Percentiles rank a stretch among this genome's conserved stretches.
phyloP scores from a whole-genome alignment of 441 rosid genomes.

The Cnidoscolus chayamansa region DNA sequence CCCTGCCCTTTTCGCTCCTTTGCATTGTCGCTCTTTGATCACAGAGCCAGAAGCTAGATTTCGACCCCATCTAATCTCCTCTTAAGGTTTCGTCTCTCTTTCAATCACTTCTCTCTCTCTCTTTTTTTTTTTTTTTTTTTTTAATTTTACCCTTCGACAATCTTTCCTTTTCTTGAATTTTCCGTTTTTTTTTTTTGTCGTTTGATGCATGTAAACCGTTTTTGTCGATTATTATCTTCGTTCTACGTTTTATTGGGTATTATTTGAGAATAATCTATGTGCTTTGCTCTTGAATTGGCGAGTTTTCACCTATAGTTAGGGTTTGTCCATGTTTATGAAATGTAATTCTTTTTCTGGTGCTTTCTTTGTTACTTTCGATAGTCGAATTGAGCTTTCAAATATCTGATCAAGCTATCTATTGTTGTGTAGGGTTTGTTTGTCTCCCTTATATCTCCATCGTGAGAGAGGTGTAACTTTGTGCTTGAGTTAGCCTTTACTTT shows the following conservation, averaged over 20 bases:
- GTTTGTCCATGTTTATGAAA: background rate
- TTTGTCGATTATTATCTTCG: slow-evolving; percentile 3
- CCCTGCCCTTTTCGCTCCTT: background rate
- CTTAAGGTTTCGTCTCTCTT: background rate
- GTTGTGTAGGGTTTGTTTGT: too few species aligned
- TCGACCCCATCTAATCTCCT: background rate
- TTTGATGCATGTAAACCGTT: slow-evolving; percentile 1
- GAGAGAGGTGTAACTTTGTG: background rate
- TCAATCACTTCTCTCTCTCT: background rate
- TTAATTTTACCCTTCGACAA: background rate
- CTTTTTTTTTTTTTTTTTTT: too few species aligned
- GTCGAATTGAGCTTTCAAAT: background rate
- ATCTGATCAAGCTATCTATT: background rate
- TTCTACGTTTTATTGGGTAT: background rate
- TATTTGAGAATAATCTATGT: background rate
- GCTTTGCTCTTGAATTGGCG: background rate
- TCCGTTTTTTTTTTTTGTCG: background rate
- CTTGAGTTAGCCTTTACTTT: background rate
- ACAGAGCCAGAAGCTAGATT: background rate
- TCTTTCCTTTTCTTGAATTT: background rate
- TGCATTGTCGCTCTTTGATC: background rate
- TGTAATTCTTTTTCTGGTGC: background rate
- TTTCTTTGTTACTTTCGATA: background rate
- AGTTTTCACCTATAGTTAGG: slow-evolving; percentile 4
- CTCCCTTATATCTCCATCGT: background rate